These are phyloP conservation scores for Aspergillus sp. DNA, from an alignment of 2,329 filamentous ascomycete species.

Conservation along the genomic window DNA sequence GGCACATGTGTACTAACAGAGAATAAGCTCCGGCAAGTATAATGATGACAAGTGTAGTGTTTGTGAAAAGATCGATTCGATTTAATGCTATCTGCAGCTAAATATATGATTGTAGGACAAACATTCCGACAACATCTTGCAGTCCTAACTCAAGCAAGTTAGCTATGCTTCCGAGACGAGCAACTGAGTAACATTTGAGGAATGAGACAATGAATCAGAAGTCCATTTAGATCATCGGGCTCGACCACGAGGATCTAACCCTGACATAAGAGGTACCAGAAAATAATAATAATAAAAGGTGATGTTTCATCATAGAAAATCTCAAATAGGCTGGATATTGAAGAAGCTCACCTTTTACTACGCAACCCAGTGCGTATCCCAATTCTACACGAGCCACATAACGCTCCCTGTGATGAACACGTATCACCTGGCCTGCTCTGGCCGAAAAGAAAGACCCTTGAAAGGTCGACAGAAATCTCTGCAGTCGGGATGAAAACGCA, in stretches of 20 bases:
- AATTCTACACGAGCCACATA: constrained; percentile 4
- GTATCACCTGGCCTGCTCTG: background rate
- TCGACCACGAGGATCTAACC: constrained; percentile 46
- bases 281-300: constrained; percentile 56
- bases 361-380: background rate
- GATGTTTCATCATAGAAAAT: constrained; percentile 68
- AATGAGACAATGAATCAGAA: constrained; percentile 61
- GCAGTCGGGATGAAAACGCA: constrained; percentile 7
- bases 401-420: background rate
- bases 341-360: constrained; percentile 28
- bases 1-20: background rate
- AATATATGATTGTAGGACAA: background rate
- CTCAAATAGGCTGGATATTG: constrained; percentile 11
- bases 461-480: background rate
- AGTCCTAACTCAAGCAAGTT: constrained; percentile 13
- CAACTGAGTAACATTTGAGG: background rate
- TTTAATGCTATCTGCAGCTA: background rate
- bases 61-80: background rate
- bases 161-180: constrained; percentile 10
- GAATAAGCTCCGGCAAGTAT: background rate
- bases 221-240: constrained; percentile 79
- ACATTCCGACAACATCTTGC: background rate
- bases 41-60: background rate
- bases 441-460: background rate
- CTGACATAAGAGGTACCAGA: constrained; percentile 99